Percentiles rank a stretch among this genome's conserved stretches.
Conservation (phyloP, 108 stramenopile species). For the Schizochytrium sp. region DNA sequence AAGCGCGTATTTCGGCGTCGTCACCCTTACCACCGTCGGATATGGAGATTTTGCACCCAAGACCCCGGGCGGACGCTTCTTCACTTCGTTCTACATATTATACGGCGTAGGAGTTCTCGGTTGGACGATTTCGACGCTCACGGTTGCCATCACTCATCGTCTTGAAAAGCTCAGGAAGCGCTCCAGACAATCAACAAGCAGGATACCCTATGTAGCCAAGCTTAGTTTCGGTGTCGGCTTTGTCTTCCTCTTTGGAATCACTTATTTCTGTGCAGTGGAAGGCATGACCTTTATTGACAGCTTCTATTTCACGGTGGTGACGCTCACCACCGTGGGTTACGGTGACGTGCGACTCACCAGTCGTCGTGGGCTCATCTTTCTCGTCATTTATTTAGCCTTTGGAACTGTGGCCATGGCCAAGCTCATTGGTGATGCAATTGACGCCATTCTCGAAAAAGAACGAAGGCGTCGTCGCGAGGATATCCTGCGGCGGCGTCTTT, state of each 20-base stretch:
- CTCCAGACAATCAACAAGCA: not conserved
- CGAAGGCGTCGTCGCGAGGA: not conserved
- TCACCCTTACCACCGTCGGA: conserved; percentile 25
- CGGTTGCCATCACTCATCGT: not conserved
- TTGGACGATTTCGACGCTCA: not conserved
- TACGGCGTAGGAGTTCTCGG: not conserved
- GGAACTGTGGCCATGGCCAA: not conserved
- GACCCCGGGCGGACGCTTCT: not conserved
- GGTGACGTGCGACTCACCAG: conserved; percentile 51
- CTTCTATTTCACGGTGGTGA: conserved; percentile 58
- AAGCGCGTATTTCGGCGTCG: conserved; percentile 1
- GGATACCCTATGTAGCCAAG: not conserved
- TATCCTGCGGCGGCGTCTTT: not conserved
- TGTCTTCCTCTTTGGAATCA: not conserved
- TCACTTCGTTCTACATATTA: not conserved
- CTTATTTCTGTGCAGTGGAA: not conserved
- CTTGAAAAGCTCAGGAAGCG: not conserved
- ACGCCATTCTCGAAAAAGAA: not conserved
- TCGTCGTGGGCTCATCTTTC: not conserved
- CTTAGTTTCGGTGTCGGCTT: not conserved
- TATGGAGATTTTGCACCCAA: conserved; percentile 15
- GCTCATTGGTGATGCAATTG: not conserved
- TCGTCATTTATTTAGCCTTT: not conserved
- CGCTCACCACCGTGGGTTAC: conserved; percentile 63
- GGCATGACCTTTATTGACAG: conserved; percentile 16